These are phyloP conservation scores for Diaporthe citriasiana DNA, from an alignment of 2,329 filamentous ascomycete species.

Conservation along the genomic window DNA sequence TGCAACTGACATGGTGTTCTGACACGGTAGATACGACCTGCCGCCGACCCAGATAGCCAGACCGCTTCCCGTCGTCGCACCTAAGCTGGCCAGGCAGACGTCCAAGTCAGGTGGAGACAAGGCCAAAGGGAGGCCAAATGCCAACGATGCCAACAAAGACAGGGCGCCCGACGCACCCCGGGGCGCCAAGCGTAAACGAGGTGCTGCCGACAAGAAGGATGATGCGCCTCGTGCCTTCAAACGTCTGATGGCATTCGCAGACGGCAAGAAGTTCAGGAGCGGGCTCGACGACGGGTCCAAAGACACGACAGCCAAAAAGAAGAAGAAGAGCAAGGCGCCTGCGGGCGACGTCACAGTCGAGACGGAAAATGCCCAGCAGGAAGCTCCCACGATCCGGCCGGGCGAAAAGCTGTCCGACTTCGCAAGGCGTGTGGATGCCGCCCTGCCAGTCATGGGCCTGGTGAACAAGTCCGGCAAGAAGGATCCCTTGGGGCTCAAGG, in stretches of 20 bases:
- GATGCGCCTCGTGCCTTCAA: constrained; percentile 92
- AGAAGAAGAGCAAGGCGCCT: constrained; percentile 46
- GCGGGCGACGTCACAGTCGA: constrained; percentile 42
- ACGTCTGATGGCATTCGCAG: constrained; percentile 83
- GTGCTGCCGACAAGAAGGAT: constrained; percentile 63
- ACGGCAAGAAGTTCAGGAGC: constrained; percentile 70
- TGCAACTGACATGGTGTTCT: constrained; percentile 16
- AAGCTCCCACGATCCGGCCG: constrained; percentile 79
- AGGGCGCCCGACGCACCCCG: constrained; percentile 54
- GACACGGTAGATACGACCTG: constrained; percentile 61
- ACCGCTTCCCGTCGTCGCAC: constrained; percentile 62
- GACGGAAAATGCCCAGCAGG: constrained; percentile 45
- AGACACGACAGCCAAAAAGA: constrained; percentile 48
- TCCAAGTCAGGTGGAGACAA: constrained; percentile 26
- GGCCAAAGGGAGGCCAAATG: constrained; percentile 54
- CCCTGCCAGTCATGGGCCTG: constrained; percentile 82
- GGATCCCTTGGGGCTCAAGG: constrained; percentile 75
- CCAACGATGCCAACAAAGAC: constrained; percentile 48
- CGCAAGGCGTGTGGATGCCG: constrained; percentile 84
- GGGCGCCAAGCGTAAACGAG: constrained; percentile 63
- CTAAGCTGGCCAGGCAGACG: constrained; percentile 41
- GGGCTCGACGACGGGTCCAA: constrained; percentile 79
- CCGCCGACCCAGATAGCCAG: constrained; percentile 64
- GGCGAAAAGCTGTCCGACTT: constrained; percentile 90
- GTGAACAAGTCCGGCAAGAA: constrained; percentile 72